phyloP scores from a whole-genome alignment of 768 basidiomycete genomes.

The Panellus pusillus region DNA sequence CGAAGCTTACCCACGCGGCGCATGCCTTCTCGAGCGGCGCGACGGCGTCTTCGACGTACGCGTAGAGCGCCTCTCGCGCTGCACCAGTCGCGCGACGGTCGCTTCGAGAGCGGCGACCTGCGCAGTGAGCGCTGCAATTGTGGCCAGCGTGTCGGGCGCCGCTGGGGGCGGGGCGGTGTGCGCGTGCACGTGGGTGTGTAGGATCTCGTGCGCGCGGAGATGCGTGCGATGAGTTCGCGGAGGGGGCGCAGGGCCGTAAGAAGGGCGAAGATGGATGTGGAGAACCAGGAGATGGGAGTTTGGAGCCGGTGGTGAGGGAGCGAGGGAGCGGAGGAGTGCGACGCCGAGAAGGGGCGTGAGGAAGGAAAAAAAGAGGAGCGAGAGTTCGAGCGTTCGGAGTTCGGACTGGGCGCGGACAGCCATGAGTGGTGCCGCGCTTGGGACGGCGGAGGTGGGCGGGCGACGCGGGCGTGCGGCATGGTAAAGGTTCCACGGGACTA shows the following conservation, averaged over 20 bases:
- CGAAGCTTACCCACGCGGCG: constrained; percentile 7
- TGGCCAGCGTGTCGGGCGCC: neutral
- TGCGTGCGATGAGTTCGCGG: constrained; percentile 67
- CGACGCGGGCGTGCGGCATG: constrained; percentile 51
- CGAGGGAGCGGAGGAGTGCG: constrained; percentile 59
- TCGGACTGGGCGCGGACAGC: constrained; percentile 54
- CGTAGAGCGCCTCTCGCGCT: constrained; percentile 1
- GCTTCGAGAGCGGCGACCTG: neutral
- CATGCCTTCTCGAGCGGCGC: constrained; percentile 8
- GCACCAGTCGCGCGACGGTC: neutral
- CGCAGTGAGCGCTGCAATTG: neutral
- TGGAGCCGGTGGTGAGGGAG: constrained; percentile 49
- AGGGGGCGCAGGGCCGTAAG: constrained; percentile 81
- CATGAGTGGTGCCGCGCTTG: constrained; percentile 27
- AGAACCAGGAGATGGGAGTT: constrained; percentile 82
- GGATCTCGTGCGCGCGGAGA: constrained; percentile 61
- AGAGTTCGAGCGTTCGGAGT: constrained; percentile 58
- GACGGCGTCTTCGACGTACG: constrained; percentile 12
- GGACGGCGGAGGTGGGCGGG: constrained; percentile 30
- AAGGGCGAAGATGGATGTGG: constrained; percentile 72
- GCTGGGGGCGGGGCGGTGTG: neutral
- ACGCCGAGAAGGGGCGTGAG: constrained; percentile 72
- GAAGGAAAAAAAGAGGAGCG: constrained; percentile 61
- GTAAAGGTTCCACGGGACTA: constrained; percentile 72
- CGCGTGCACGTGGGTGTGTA: constrained; percentile 61